Percentiles rank a stretch among this genome's conserved stretches.
Conservation (phyloP, 257 asterid species). For the Oldenlandia corymbosa region DNA sequence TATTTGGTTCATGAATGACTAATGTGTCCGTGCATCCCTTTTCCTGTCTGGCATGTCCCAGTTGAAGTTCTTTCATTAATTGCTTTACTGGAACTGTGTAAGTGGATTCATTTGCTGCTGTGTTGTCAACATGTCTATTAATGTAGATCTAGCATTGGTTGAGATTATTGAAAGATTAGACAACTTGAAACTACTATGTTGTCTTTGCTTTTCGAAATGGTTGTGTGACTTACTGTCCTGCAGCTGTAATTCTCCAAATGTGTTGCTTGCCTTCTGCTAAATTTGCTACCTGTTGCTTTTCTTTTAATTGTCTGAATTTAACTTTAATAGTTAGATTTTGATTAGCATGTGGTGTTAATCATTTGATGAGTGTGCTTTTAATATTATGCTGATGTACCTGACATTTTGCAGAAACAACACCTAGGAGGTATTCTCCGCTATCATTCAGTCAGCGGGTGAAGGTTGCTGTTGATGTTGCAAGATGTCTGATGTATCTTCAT, state of each 20-base stretch:
- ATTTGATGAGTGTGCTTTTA: slow-evolving; percentile 1
- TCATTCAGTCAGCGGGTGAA: slow-evolving; percentile 76
- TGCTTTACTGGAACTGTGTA: background rate
- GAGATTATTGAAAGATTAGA: too few species aligned
- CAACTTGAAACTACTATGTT: too few species aligned
- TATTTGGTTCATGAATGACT: background rate
- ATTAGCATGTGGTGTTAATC: background rate
- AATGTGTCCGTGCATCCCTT: background rate
- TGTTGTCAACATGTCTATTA: background rate
- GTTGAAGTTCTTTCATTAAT: background rate
- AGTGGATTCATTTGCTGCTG: background rate
- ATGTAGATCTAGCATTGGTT: background rate
- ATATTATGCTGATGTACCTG: slow-evolving; percentile 5
- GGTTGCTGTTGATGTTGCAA: slow-evolving; percentile 77
- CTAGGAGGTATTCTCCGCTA: slow-evolving; percentile 73
- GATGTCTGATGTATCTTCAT: slow-evolving; percentile 66
- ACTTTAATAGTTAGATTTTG: background rate
- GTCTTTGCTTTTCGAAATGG: too few species aligned
- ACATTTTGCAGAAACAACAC: slow-evolving; percentile 70
- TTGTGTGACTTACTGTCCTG: background rate
- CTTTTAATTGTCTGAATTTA: background rate
- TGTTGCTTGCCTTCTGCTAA: background rate
- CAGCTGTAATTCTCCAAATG: background rate
- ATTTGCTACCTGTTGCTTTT: background rate
- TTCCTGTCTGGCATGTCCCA: background rate